Evolutionary conservation across 768 basidiomycete genomes (phyloP), one percentile per base, ranked within the genome.

Genomic region (Tremella mesenterica): DNA sequence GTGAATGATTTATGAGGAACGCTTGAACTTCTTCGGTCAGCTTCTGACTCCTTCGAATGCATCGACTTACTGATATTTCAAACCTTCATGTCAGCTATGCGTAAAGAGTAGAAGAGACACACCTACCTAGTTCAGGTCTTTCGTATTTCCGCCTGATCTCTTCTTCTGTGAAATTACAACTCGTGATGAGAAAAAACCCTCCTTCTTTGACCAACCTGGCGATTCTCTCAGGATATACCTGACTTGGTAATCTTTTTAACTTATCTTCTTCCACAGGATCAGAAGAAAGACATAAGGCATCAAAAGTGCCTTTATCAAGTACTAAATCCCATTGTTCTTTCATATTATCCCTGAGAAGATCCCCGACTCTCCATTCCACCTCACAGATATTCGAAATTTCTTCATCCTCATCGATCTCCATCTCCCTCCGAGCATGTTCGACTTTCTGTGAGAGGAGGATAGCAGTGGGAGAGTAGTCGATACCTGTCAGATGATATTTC

Each of bases 261-360:
- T 65, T 64, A 1, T 33, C 47, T 28, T 63, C 63, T 13, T 60
- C 59, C 8, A 68, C 59, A 4, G 27, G 41, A 18, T 72, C 70
- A 26, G 68, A 58, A 13, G 56, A 61, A 16, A 76, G 57, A 46
- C 72, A 69, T 12, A 77, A 58, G 4, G 76, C 76, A 57, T 77
- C 76, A 56, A 69, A 77, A 2, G 76, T 77, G 4, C 76, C 76
- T 60, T 76, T 77, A 57, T 75, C 74, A 49, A 72, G 44, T 1
- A 76, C 65, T 13, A 76, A 47, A 53, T 76, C 75, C 71, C 72
- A 77, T 7, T 48, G 51, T 44, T 72, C 72, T 1, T 27, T 23
- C 10, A 65, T 52, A 26, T 59, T 59, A 9, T 70, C 52, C 16
- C 60, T 18, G 9, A 73, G 52, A 10, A 73, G 53, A 58, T 73